phyloP scores from a whole-genome alignment of 441 rosid species.

The Breynia disticha region DNA sequence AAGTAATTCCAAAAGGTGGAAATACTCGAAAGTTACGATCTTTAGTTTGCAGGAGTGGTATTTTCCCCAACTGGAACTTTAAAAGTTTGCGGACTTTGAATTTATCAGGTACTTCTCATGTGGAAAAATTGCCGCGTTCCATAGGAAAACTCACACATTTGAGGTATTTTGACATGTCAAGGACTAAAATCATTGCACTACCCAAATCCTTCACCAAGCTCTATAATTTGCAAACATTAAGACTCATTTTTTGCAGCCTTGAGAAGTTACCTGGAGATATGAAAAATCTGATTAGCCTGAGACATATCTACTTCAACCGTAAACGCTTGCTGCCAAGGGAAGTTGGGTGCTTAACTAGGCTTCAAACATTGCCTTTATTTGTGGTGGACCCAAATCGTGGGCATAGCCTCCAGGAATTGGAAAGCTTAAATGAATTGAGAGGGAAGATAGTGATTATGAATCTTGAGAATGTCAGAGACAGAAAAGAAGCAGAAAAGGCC shows the following conservation, averaged over 20 bases:
- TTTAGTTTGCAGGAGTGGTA: background rate
- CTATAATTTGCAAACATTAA: background rate
- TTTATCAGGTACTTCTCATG: background rate
- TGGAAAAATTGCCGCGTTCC: background rate
- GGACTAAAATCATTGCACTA: background rate
- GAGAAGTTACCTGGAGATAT: no score
- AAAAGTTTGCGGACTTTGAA: slow-evolving; percentile 7
- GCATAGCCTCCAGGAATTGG: background rate
- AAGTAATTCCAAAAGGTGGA: background rate
- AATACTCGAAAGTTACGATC: background rate
- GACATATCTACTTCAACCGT: no score
- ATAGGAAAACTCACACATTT: background rate
- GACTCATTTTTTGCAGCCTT: background rate
- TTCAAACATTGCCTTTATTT: no score
- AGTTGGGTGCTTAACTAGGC: no score
- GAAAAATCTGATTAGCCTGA: no score
- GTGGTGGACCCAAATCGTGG: no score
- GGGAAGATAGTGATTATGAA: background rate
- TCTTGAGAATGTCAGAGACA: slow-evolving; percentile 3
- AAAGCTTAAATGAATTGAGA: slow-evolving; percentile 3
- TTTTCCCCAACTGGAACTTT: background rate
- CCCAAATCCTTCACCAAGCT: background rate
- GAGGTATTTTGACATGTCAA: background rate
- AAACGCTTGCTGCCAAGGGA: no score
- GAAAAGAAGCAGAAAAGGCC: background rate